Evolutionary conservation across 2,329 filamentous ascomycete genomes (phyloP), one percentile per base, ranked within the genome.

Genomic region (Fusarium metavorans): DNA sequence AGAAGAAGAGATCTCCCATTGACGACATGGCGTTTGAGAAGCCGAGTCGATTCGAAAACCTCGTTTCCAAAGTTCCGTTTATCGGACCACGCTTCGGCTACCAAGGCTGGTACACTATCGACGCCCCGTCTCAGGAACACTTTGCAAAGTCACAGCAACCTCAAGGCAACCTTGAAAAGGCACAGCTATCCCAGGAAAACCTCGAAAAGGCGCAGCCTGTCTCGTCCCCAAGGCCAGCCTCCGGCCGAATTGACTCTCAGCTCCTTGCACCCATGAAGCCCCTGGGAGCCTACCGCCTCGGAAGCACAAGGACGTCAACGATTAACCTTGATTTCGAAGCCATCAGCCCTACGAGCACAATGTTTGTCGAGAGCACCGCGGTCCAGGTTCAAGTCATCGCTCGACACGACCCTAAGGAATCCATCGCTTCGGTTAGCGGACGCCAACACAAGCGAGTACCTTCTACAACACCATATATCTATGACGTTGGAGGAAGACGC

Each of bases 51-150:
- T 68, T 71, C 20, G 70, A 75, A 18, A 70, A 78, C 4, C 30
- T 84, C 7, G 68, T 80, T 6, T 77, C 78, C 59, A 83, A 79
- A 43, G 70, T 86, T 0, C 82, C 85, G 1, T 83, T 84, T 58
- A 68, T 85, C 20, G 79, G 82, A 66, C 78, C 78, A 7, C 76
- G 75, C 27, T 69, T 85, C 20, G 79, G 80, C 2, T 80, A 81
- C 27, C 76, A 77, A n/a, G 74, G 77, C 63, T 84, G 82, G 83
- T 76, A 80, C 58, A 81, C 80, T 20, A 77, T 84, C 25, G 76
- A 80, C 35, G 79, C 79, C n/a, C 72, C 80, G 18, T 74, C 76
- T 30, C 70, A 67, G 20, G 52, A 58, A 52, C 25, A 52, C 16
- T 13, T 52, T 6, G 48, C 48, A 32, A 52, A 32, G 48, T 13